Evolutionary conservation across 306 rosid genomes (phyloP), one percentile per base, ranked within the genome.

Genomic region (Vigna trinervia): DNA sequence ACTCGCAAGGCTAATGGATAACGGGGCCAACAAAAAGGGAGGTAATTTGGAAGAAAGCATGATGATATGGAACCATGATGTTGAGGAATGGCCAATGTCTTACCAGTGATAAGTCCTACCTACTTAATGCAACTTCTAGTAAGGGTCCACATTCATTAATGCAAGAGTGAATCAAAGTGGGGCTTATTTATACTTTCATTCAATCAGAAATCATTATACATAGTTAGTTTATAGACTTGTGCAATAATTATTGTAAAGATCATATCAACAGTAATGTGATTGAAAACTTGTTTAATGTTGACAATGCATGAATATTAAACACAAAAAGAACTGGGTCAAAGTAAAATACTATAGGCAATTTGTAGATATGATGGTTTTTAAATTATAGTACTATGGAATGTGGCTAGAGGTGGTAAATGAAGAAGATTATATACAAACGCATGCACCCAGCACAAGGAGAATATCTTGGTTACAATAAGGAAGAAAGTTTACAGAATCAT

Each of bases 401-500:
- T n/a, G 28, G 50, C 60, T 1, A 4, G 5, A 56, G 26, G 39
- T 50, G 51, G 30, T 9, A 47, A 34, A 20, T 9, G 57, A 34
- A 82, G 30, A 57, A 56, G 47, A 67, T 32, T 38, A 81, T 48
- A 45, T 26, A 74, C 64, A 63, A 71, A 52, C 3, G n/a, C 30
- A 77, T 23, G 38, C 46, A 77, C 28, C 74, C 57, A 65, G 82
- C 75, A 39, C 28, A 74, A 54, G 63, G 52, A 26, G 14, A 22
- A 56, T 22, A 58, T 22, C 63, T 58, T 66, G 34, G 67, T 53
- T 67, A 73, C 62, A 67, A 51, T 30, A 65, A 23, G 54, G 14
- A 71, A 71, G 66, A 47, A 62, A 62, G 56, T 67, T 57, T 61
- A 71, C 64, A 78, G 4, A 66, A 73, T 39, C 59, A 68, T 20